These are phyloP conservation scores for Aegilops speltoides DNA, from an alignment of 176 grass and related monocot genomes.

Conservation along the genomic window DNA sequence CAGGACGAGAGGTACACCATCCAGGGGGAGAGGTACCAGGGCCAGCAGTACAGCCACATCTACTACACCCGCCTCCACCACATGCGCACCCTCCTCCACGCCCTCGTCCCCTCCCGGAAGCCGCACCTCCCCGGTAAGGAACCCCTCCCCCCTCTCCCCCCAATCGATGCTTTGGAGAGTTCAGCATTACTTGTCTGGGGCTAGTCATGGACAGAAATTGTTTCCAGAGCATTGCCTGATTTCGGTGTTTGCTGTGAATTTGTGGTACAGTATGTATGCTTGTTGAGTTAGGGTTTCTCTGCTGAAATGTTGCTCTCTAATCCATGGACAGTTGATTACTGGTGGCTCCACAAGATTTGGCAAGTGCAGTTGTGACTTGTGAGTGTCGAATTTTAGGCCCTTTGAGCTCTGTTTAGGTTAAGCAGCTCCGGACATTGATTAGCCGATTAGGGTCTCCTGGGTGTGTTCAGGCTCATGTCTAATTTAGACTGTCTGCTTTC, in stretches of 20 bases:
- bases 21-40: slow-evolving; percentile 87
- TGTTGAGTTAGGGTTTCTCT: not conserved
- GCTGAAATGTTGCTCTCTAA: not conserved
- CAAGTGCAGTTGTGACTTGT: too few species aligned
- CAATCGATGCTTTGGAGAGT: not conserved
- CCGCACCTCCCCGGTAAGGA: slow-evolving; percentile 58
- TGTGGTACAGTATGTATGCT: not conserved
- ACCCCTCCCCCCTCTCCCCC: not conserved
- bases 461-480: not conserved
- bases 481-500: not conserved
- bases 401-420: not conserved
- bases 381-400: not conserved
- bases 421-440: not conserved
- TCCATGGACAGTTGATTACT: not conserved
- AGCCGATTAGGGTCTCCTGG: not conserved
- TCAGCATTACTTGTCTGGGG: not conserved
- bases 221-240: not conserved
- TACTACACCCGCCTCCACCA: slow-evolving; percentile 92
- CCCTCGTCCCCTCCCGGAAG: slow-evolving; percentile 75
- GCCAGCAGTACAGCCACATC: slow-evolving; percentile 97
- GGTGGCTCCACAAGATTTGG: not conserved
- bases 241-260: not conserved
- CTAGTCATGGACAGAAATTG: not conserved
- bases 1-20: slow-evolving; percentile 89
- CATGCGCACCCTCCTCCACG: slow-evolving; percentile 71